These are phyloP conservation scores for Fagopyrum tataricum DNA, from an alignment of 148 eudicot genomes.

Conservation along the genomic window DNA sequence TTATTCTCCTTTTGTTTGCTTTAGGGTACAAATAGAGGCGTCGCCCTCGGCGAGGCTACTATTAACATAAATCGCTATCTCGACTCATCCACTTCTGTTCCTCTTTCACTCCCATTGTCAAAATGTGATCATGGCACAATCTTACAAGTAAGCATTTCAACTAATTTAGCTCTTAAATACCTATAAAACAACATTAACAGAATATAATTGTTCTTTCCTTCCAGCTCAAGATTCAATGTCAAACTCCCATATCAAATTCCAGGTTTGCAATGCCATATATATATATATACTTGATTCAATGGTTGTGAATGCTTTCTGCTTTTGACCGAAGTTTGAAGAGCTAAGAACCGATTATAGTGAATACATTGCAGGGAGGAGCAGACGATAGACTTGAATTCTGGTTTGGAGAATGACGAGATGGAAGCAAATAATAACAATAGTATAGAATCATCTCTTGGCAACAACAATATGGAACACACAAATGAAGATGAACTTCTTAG, in stretches of 20 bases:
- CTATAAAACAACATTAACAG: too few relatives aligned
- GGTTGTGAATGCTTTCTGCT: too few relatives aligned
- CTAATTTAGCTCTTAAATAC: too few relatives aligned
- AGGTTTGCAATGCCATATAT: conserved; percentile 31
- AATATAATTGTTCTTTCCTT: conserved; percentile 14
- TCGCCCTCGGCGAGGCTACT: conserved; percentile 62
- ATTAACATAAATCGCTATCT: conserved; percentile 37
- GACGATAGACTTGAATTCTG: conserved; percentile 23
- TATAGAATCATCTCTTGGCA: conserved; percentile 33
- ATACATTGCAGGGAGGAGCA: conserved; percentile 26
- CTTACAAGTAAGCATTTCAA: conserved; percentile 65
- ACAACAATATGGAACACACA: conserved; percentile 23
- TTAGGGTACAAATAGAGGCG: conserved; percentile 66
- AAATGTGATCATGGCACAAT: conserved; percentile 57
- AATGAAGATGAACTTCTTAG: conserved; percentile 7
- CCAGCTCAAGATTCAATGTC: conserved; percentile 66
- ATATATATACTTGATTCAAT: too few relatives aligned
- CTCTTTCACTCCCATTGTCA: conserved; percentile 44
- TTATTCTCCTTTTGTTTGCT: conserved; percentile 8
- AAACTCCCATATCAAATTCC: conserved; percentile 43
- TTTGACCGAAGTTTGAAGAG: neutral
- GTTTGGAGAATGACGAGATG: conserved; percentile 30
- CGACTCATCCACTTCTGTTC: conserved; percentile 30
- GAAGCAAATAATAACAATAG: conserved; percentile 31
- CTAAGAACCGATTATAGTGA: neutral